Percentiles rank a stretch among this genome's conserved stretches.
phyloP scores from a whole-genome alignment of 208 protist genomes.

The Wallacemonas collosoma region DNA sequence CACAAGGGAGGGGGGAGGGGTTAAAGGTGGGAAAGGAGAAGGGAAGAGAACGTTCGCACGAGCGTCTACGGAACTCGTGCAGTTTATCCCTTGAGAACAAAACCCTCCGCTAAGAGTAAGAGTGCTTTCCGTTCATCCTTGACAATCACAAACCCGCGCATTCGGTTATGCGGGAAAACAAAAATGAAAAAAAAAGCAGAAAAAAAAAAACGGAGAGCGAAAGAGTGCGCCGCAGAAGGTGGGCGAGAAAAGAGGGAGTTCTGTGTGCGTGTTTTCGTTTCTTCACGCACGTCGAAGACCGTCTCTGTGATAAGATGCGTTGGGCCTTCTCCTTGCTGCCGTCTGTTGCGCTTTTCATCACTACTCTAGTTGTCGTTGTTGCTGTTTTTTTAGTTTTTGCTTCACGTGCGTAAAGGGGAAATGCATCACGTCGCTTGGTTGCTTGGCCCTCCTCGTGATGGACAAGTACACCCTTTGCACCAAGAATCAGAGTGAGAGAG shows the following conservation, averaged over 20 bases:
- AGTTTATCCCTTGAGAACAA: too few species aligned
- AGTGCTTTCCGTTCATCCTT: too few species aligned
- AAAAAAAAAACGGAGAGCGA: neutral
- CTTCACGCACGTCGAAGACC: too few species aligned
- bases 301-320: neutral
- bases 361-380: neutral
- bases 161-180: neutral
- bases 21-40: neutral
- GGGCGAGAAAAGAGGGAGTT: neutral
- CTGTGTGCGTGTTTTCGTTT: too few species aligned
- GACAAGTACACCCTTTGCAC: too few species aligned
- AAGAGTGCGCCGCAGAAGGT: neutral
- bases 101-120: neutral
- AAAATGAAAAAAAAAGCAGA: constrained; percentile 25
- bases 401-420: neutral
- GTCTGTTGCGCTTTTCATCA: too few species aligned
- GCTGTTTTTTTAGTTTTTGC: neutral
- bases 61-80: neutral
- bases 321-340: neutral
- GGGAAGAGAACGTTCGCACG: neutral
- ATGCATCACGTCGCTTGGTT: too few species aligned
- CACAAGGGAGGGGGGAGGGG: too few species aligned
- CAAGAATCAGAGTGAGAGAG: too few species aligned
- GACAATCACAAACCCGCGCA: too few species aligned
- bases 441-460: too few species aligned